These are phyloP conservation scores for Chaetomium fimeti DNA, from an alignment of 495 filamentous ascomycete species.

Conservation along the genomic window DNA sequence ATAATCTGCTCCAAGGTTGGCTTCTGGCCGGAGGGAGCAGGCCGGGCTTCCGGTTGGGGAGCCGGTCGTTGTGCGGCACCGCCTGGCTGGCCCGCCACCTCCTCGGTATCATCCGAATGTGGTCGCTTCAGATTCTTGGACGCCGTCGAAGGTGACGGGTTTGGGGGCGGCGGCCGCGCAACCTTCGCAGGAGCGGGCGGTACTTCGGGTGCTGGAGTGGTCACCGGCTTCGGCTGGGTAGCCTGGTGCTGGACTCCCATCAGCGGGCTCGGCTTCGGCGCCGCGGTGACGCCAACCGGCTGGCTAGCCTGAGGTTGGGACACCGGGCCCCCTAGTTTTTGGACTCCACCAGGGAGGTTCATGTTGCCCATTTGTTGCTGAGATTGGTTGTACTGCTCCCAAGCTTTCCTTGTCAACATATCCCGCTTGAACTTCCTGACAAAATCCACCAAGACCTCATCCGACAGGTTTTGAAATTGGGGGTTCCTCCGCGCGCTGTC, in stretches of 20 bases:
- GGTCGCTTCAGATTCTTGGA: conserved; percentile 54
- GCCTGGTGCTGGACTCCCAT: conserved; percentile 5
- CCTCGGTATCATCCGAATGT: conserved; percentile 61
- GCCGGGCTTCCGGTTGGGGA: conserved; percentile 24
- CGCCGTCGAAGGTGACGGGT: conserved; percentile 27
- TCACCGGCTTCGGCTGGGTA: conserved; percentile 10
- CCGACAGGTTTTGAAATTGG: neutral
- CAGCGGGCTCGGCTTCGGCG: neutral
- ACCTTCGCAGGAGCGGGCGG: conserved; percentile 3
- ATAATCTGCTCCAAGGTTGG: conserved; percentile 8
- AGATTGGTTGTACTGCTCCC: neutral
- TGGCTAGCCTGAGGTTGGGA: conserved; percentile 13
- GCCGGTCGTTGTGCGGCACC: conserved; percentile 37
- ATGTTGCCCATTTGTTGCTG: conserved; percentile 2
- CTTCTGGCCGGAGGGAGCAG: conserved; percentile 3
- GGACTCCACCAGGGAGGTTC: neutral
- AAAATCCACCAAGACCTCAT: conserved; percentile 6
- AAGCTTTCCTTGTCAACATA: conserved; percentile 7
- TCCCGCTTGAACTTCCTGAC: conserved; percentile 10
- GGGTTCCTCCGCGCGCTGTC: conserved; percentile 8
- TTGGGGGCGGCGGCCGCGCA: conserved; percentile 11
- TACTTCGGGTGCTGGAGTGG: neutral
- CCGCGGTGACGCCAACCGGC: neutral
- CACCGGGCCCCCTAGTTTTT: neutral
- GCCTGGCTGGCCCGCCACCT: conserved; percentile 50